A percentile compares a stretch with the other conserved stretches of the same genome.
phyloP scores from a whole-genome alignment of 2,329 filamentous ascomycete genomes.

The Colletotrichum truncatum region DNA sequence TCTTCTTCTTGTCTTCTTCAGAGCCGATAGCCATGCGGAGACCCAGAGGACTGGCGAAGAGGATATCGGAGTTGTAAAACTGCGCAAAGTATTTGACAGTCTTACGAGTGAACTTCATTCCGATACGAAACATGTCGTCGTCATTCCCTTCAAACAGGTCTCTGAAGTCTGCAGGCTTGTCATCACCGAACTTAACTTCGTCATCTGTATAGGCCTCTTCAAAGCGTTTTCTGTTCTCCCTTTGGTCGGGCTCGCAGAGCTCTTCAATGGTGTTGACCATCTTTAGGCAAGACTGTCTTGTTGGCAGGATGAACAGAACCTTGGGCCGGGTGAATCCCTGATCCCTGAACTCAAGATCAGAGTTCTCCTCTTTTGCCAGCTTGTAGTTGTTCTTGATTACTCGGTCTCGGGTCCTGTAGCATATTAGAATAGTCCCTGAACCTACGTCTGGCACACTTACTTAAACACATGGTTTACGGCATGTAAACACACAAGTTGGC shows the following conservation, averaged over 20 bases:
- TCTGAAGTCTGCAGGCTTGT: conserved; percentile 86
- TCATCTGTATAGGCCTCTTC: conserved; percentile 81
- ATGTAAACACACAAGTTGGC: conserved; percentile 81
- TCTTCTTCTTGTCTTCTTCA: conserved; percentile 67
- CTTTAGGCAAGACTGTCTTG: conserved; percentile 83
- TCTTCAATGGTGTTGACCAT: conserved; percentile 81
- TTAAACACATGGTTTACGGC: conserved; percentile 93
- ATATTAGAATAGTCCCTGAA: conserved; percentile 31
- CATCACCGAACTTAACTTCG: conserved; percentile 73
- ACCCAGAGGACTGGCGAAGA: conserved; percentile 89
- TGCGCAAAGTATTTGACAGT: conserved; percentile 94
- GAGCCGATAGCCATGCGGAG: conserved; percentile 90
- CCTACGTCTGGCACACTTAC: conserved; percentile 47
- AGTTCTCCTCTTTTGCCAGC: conserved; percentile 71
- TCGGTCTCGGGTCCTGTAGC: conserved; percentile 77
- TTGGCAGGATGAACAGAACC: conserved; percentile 89
- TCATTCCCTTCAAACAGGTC: conserved; percentile 95
- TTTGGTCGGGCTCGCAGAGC: conserved; percentile 84
- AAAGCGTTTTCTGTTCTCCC: conserved; percentile 95
- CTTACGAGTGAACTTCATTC: conserved; percentile 97
- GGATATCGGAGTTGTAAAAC: conserved; percentile 97
- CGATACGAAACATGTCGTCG: conserved; percentile 95
- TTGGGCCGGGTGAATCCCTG: conserved; percentile 97
- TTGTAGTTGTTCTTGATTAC: conserved; percentile 93
- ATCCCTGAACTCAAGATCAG: conserved; percentile 81